Evolutionary conservation across 2,329 filamentous ascomycete genomes (phyloP).

Genomic region (Lojkania enalia): DNA sequence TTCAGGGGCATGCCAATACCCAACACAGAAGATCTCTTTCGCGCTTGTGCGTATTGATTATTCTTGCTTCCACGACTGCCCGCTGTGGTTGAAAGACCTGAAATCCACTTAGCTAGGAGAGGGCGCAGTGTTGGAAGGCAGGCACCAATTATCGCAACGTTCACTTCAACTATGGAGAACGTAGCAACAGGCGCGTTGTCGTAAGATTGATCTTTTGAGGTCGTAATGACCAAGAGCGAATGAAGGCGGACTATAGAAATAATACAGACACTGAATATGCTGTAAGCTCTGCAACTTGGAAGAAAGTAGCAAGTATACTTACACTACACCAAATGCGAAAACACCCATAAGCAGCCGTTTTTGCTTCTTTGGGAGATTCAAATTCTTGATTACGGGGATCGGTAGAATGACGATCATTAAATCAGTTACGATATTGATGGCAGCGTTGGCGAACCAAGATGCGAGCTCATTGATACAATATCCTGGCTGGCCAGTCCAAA

Average conservation of each 20-base stretch:
- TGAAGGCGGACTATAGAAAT: conserved; percentile 25
- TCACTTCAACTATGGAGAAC: conserved; percentile 23
- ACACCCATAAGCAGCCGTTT: conserved; percentile 35
- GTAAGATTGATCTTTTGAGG: conserved; percentile 16
- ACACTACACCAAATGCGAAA: conserved; percentile 38
- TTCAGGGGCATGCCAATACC: conserved; percentile 3
- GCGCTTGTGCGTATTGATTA: neutral
- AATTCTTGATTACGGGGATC: conserved; percentile 32
- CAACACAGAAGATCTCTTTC: conserved; percentile 1
- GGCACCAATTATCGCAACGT: conserved; percentile 25
- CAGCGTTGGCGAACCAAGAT: conserved; percentile 33
- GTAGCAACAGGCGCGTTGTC: conserved; percentile 19
- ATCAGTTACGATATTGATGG: conserved; percentile 40
- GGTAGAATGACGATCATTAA: conserved; percentile 35
- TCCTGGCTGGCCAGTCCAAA: conserved; percentile 27
- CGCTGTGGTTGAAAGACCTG: conserved; percentile 1
- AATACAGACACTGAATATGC: conserved; percentile 33
- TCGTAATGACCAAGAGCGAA: conserved; percentile 19
- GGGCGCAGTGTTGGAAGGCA: conserved; percentile 23
- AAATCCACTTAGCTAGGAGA: conserved; percentile 14
- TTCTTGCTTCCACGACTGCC: conserved; percentile 1
- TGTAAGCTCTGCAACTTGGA: neutral
- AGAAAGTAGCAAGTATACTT: conserved; percentile 9
- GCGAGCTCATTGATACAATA: conserved; percentile 16
- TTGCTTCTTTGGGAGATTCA: conserved; percentile 33